phyloP scores from a whole-genome alignment of 345 rosid genomes.

The Combretum micranthum region DNA sequence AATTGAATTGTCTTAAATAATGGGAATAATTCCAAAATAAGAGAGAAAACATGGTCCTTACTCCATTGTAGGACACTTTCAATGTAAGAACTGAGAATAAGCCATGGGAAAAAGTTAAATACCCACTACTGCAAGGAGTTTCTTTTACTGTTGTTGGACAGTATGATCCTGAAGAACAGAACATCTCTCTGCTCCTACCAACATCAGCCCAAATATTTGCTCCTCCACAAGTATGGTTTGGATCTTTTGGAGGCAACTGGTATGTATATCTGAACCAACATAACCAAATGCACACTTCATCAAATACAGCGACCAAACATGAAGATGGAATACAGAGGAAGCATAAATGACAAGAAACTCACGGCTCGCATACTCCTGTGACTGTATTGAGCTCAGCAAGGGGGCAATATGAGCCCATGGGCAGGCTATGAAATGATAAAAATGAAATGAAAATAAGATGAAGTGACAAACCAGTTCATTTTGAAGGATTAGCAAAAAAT shows the following conservation, averaged over 20 bases:
- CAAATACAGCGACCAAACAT: neutral
- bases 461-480: neutral
- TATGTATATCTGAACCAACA: constrained; percentile 59
- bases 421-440: constrained; percentile 41
- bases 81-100: neutral
- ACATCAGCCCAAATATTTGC: constrained; percentile 93
- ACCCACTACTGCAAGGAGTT: constrained; percentile 50
- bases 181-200: constrained; percentile 52
- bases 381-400: constrained; percentile 35
- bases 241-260: constrained; percentile 65
- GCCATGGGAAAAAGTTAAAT: constrained; percentile 19
- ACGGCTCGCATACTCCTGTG: constrained; percentile 68
- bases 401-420: constrained; percentile 63
- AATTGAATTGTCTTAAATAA: neutral
- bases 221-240: constrained; percentile 88
- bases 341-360: constrained; percentile 19
- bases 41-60: too few species aligned
- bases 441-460: neutral
- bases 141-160: constrained; percentile 42
- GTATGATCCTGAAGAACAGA: constrained; percentile 62
- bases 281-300: neutral
- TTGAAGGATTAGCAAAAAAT: too few species aligned
- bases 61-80: too few species aligned
- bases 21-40: too few species aligned
- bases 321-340: neutral